Evolutionary conservation across 495 filamentous ascomycete genomes (phyloP), one percentile per base, ranked within the genome.

Genomic region (Mycothermus thermophilus): DNA sequence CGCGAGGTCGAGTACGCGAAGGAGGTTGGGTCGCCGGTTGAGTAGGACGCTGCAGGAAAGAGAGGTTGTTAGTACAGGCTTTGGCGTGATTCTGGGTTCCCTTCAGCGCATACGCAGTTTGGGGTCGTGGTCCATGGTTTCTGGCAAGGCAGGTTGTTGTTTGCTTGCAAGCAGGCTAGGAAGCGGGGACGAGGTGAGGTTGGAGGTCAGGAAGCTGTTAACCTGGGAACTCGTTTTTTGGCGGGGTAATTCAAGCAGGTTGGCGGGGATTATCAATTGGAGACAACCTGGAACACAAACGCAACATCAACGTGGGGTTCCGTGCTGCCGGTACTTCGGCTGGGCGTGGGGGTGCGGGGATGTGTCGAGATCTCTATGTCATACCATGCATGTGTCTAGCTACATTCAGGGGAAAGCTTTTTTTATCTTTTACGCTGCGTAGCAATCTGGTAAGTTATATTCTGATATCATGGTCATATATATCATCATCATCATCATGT

Each of bases 1-100:
- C 77, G 68, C 15, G 77, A 85, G 13, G 87, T 90, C 42, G 76
- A 47, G 48, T 74, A 87, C 33, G 81, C 90, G 49, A 96, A 96
- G 34, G 86, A 95, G 11, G 66, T 80, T 46, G 69, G 72, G 64
- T 95, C 84, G 40, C 74, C 72, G 33, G 83, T 95, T 37, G 61
- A 63, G 51, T 79, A 87, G 30, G 69, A 75, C n/a, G 78, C 85
- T 95, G 33, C 1, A 30, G 13, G 12, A 30, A 13, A 10, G 7
- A 4, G 18, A 12, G 24, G 27, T 47, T 26, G 22, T 25, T 25
- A 25, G 22, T 25, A 25, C 22, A 11, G 22, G 11, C 22, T 11
- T 11, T 1, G 1, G 5, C n/a, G 15, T 0, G 22, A 10, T 7
- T 6, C 11, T 16, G 13, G 13, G 11, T 0, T 23, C 19, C 37